phyloP scores from a whole-genome alignment of 164 flowering plant species.

The Aristolochia contorta region DNA sequence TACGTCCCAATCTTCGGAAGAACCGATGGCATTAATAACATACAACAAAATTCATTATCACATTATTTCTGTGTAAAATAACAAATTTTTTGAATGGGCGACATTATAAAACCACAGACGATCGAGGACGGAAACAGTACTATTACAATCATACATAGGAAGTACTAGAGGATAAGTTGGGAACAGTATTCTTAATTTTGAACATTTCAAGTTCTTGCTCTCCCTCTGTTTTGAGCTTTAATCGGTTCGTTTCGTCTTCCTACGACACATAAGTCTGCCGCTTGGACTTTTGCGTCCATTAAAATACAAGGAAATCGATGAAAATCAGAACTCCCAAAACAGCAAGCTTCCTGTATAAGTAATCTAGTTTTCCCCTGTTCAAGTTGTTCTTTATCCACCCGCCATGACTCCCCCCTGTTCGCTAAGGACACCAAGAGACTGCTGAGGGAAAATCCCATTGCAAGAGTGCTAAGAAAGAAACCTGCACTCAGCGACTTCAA shows the following conservation, averaged over 20 bases:
- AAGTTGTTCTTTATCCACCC: constrained; percentile 68
- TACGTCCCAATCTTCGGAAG: too few species aligned
- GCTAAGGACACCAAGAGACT: constrained; percentile 68
- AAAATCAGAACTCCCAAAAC: constrained; percentile 56
- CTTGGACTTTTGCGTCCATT: constrained; percentile 67
- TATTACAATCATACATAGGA: too few species aligned
- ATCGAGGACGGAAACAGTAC: too few species aligned
- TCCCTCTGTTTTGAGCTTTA: constrained; percentile 7
- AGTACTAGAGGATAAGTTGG: too few species aligned
- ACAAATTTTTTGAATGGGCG: too few species aligned
- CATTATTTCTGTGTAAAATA: too few species aligned
- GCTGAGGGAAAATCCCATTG: constrained; percentile 83
- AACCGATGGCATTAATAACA: too few species aligned
- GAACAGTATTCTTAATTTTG: too few species aligned
- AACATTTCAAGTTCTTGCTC: too few species aligned
- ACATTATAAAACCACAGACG: too few species aligned
- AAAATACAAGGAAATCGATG: constrained; percentile 39
- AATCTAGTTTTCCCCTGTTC: constrained; percentile 53
- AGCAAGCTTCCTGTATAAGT: constrained; percentile 81
- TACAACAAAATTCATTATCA: too few species aligned
- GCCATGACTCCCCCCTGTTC: constrained; percentile 34
- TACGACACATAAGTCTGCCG: constrained; percentile 11
- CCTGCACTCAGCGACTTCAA: constrained; percentile 99
- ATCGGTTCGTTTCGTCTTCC: neutral
- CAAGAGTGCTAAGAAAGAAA: constrained; percentile 58